Base-by-base conservation (phyloP, 129 eudicot genomes). In the Pulicaria dysenterica region DNA sequence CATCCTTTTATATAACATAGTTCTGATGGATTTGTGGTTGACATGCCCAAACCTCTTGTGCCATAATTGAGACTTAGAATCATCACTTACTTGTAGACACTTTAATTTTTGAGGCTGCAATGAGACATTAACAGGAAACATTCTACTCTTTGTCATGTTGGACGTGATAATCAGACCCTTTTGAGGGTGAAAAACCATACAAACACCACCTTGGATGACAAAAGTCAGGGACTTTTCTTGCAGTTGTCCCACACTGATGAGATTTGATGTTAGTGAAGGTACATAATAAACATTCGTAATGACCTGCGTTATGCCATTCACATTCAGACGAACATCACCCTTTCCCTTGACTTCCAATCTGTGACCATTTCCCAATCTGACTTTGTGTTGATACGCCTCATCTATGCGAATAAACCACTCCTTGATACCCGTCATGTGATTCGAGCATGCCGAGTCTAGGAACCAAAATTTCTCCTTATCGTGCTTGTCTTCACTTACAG, bases 281-380 rank as follows among this genome's bases (percentile, higher is more conserved):
- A 41, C 66, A 71, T 40, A 71, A 4, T 48, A 56, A 3, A 71
- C 66, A 71, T 57, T 58, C 0, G 46, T 19, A 2, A 56, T 38
- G 0, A 57, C 66, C 15, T 48, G 76, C 7, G 66, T 24, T 11
- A 3, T 16, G 16, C n/a, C 60, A 0, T 57, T 24, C n/a, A 39
- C 45, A 3, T 2, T 41, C 8, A 71, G 3, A 4, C 55, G 12
- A 5, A 53, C 12, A 14, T 46, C 57, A 0, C 78, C 78, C 40
- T 9, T 73, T 37, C 78, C 78, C 39, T 45, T 58, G 9, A 73
- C 62, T 5, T 60, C 78, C 37, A 73, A 4, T 34, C 17, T 60
- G 4, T 15, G 41, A 3, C 8, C 70, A 61, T 73, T 73, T 15
- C 69, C 78, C 5, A 73, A 4, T 42, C 6, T 61, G 8, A 73